Conservation (phyloP, 2,329 filamentous ascomycete species). For the Curvularia hawaiiensis region DNA sequence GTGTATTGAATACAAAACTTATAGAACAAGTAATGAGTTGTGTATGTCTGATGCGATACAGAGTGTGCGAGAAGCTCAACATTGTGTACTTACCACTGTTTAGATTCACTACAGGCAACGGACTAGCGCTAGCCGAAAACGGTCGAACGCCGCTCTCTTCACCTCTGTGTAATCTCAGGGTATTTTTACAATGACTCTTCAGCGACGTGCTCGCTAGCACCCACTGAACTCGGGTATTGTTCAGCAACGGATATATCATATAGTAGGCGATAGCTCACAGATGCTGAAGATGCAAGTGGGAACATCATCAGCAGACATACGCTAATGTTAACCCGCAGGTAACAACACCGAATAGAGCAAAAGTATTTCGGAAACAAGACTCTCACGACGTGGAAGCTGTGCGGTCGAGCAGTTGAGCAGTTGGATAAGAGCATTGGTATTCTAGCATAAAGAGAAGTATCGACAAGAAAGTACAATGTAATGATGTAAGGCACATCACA, state of each 20-base stretch:
- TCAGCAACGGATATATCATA: background rate
- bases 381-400: background rate
- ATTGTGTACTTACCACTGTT: background rate
- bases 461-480: background rate
- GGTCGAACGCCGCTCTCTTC: background rate
- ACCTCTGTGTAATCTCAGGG: background rate
- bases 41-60: background rate
- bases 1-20: background rate
- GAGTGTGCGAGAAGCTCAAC: background rate
- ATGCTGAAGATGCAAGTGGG: too few relatives aligned
- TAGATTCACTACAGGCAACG: background rate
- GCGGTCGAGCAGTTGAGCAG: background rate
- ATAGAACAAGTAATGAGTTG: too few relatives aligned
- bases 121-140: background rate
- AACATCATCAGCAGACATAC: too few relatives aligned
- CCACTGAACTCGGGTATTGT: background rate
- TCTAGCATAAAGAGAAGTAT: background rate
- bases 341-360: background rate
- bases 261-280: background rate
- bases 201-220: background rate
- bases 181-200: background rate
- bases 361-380: background rate
- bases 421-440: background rate
- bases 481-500: background rate
- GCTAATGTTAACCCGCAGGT: too few relatives aligned